Percentiles rank a stretch among this genome's conserved stretches.
Evolutionary conservation across 1,284 basidiomycete species (phyloP).

Genomic region (Naganishia cerealis): DNA sequence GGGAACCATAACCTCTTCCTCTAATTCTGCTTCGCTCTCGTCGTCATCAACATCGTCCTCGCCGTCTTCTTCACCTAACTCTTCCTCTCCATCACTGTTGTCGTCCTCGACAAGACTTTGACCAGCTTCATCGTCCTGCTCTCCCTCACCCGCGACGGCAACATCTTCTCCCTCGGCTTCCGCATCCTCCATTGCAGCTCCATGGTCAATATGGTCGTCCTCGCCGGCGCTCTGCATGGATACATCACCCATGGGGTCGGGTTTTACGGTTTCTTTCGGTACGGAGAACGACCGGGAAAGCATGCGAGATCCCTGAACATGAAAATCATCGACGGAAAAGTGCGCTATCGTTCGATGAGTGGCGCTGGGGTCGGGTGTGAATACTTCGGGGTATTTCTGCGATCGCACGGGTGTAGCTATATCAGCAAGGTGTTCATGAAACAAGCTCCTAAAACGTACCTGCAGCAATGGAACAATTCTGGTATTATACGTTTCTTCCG

Average conservation of each 20-base stretch:
- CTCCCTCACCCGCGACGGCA: constrained; percentile 53
- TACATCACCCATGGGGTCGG: constrained; percentile 21
- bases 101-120: constrained; percentile 37
- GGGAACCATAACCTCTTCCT: constrained; percentile 88
- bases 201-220: constrained; percentile 54
- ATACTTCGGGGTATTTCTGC: constrained; percentile 70
- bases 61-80: constrained; percentile 52
- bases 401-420: not conserved
- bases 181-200: constrained; percentile 48
- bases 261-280: constrained; percentile 24
- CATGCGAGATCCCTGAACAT: constrained; percentile 89
- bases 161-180: constrained; percentile 40
- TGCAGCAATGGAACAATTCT: constrained; percentile 67
- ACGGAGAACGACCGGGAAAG: constrained; percentile 66
- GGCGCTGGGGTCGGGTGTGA: constrained; percentile 53
- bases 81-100: constrained; percentile 53
- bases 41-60: constrained; percentile 56
- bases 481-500: constrained; percentile 70
- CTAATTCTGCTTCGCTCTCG: constrained; percentile 65
- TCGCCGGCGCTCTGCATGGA: constrained; percentile 25
- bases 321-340: constrained; percentile 76
- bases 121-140: constrained; percentile 46
- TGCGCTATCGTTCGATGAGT: constrained; percentile 27
- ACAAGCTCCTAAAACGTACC: constrained; percentile 54
- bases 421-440: constrained; percentile 1